Evolutionary conservation across 2,329 filamentous ascomycete genomes (phyloP).

Genomic region (Diaporthe ampelina): DNA sequence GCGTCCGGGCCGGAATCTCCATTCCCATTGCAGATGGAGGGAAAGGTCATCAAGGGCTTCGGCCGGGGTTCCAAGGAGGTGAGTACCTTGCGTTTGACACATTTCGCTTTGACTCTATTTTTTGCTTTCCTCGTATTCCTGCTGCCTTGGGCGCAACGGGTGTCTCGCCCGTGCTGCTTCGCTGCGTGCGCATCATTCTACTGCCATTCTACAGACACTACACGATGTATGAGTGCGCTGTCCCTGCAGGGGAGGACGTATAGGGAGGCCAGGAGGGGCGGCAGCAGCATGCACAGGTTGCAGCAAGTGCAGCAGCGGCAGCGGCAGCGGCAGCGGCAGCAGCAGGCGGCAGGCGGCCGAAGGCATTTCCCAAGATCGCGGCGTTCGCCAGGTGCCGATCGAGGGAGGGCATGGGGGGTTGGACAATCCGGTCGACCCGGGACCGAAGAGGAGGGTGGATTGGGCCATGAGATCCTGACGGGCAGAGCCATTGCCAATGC

Average conservation of each 20-base stretch:
- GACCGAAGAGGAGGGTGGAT: constrained; percentile 20
- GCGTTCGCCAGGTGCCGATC: constrained; percentile 37
- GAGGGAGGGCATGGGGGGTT: constrained; percentile 16
- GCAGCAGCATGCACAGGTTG: constrained; percentile 9
- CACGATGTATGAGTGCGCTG: constrained; percentile 14
- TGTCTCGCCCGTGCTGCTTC: constrained; percentile 4
- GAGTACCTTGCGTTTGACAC: constrained; percentile 44
- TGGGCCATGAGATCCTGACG: neutral
- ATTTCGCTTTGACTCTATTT: neutral
- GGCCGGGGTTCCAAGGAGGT: constrained; percentile 94
- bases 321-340: neutral
- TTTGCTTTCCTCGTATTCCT: constrained; percentile 7
- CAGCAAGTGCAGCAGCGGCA: neutral
- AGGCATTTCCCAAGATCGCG: constrained; percentile 11
- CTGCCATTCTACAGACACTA: neutral
- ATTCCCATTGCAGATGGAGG: constrained; percentile 86
- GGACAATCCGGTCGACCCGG: constrained; percentile 1
- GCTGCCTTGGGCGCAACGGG: neutral
- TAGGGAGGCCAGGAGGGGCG: neutral
- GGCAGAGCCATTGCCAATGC: constrained; percentile 14
- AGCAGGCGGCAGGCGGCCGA: constrained; percentile 23
- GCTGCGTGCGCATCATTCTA: neutral
- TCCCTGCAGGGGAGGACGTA: neutral
- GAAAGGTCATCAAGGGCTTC: constrained; percentile 92
- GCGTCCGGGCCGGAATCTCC: constrained; percentile 81